phyloP scores from a whole-genome alignment of 139 green algal species.

The Desmodesmus armatus region DNA sequence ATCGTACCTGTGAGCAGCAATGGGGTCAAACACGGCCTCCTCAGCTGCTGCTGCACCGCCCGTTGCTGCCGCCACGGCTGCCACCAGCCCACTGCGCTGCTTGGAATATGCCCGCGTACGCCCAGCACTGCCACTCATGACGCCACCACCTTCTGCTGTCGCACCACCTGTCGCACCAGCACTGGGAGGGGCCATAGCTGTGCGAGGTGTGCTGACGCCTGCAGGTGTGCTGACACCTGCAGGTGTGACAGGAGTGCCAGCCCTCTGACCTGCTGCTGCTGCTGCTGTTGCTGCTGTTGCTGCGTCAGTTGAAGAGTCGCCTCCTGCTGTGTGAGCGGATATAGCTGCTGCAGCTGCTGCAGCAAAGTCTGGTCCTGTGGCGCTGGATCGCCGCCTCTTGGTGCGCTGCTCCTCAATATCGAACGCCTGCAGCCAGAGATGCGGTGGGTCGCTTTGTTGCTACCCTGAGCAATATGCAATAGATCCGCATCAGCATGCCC shows the following conservation, averaged over 20 bases:
- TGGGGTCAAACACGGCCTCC: neutral
- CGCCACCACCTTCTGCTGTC: neutral
- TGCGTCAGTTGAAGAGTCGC: neutral
- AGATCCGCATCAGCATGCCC: too few relatives aligned
- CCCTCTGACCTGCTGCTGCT: neutral
- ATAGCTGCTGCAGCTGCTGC: neutral
- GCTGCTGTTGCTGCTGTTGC: neutral
- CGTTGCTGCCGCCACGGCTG: neutral
- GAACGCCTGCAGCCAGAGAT: too few relatives aligned
- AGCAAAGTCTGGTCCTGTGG: too few relatives aligned
- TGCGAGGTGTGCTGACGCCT: too few relatives aligned
- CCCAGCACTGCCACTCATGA: neutral
- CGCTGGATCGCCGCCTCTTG: constrained; percentile 28
- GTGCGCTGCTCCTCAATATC: constrained; percentile 42
- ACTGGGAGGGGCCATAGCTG: neutral
- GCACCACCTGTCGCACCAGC: neutral
- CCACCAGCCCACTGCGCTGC: constrained; percentile 15
- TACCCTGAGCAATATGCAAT: too few relatives aligned
- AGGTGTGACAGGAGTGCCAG: too few relatives aligned
- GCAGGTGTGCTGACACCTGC: too few relatives aligned
- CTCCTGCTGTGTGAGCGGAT: neutral
- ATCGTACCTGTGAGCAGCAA: neutral
- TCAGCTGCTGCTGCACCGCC: constrained; percentile 1
- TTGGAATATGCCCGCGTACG: neutral
- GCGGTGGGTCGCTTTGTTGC: too few relatives aligned